These are phyloP conservation scores for Castanea mollissima DNA, from an alignment of 306 rosid genomes.

Conservation along the genomic window DNA sequence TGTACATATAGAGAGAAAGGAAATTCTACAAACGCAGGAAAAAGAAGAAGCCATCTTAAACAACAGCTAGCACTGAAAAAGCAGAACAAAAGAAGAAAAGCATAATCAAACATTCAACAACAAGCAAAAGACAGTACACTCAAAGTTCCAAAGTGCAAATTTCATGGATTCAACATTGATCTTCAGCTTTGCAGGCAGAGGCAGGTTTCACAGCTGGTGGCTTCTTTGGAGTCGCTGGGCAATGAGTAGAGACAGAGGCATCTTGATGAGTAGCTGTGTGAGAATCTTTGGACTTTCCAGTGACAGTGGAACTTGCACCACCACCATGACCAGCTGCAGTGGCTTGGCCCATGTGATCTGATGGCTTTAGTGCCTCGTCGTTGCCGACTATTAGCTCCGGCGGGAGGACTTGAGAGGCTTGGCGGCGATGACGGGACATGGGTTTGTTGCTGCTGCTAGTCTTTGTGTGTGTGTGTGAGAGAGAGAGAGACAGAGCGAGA, in stretches of 20 bases:
- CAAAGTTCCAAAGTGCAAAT: neutral
- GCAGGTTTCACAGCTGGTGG: slow-evolving; percentile 16
- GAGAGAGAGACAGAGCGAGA: neutral
- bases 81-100: neutral
- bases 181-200: slow-evolving; percentile 13
- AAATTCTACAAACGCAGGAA: neutral
- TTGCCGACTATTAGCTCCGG: slow-evolving; percentile 21
- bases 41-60: neutral
- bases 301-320: neutral
- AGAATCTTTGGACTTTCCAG: neutral
- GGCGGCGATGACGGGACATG: slow-evolving; percentile 37
- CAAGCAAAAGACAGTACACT: neutral
- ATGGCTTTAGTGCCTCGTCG: slow-evolving; percentile 5
- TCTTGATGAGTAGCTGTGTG: neutral
- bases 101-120: neutral
- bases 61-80: neutral
- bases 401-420: slow-evolving; percentile 20
- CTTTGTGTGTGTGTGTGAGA: neutral
- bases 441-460: neutral
- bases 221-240: slow-evolving; percentile 18
- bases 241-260: neutral
- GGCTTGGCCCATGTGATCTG: neutral
- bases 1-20: neutral
- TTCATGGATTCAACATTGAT: neutral
- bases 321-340: neutral